Percentiles rank a stretch among this genome's conserved stretches.
These are phyloP conservation scores for Penicillium sp. DNA, from an alignment of 2,329 filamentous ascomycete genomes.

Conservation along the genomic window DNA sequence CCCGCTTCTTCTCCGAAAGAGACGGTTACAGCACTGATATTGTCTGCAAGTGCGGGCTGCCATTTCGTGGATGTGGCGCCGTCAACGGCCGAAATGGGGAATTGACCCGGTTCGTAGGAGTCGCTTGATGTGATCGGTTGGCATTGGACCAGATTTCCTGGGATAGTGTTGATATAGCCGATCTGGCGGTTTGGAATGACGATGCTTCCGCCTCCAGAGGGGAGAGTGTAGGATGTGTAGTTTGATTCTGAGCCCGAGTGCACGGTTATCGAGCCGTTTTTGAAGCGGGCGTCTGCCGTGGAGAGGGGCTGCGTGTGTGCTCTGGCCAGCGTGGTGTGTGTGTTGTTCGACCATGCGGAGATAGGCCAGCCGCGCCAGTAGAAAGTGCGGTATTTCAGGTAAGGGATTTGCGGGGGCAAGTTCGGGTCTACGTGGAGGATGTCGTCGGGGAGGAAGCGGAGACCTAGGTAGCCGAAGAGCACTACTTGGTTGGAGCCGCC, in stretches of 20 bases:
- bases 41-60: slow-evolving; percentile 61
- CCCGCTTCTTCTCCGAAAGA: slow-evolving; percentile 49
- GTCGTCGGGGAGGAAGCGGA: slow-evolving; percentile 62
- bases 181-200: slow-evolving; percentile 63
- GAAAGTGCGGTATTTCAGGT: slow-evolving; percentile 64
- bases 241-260: slow-evolving; percentile 55
- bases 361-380: slow-evolving; percentile 70
- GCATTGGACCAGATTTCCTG: slow-evolving; percentile 69
- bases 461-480: slow-evolving; percentile 68
- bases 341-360: slow-evolving; percentile 63
- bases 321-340: slow-evolving; percentile 65
- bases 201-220: slow-evolving; percentile 55
- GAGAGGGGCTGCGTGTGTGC: slow-evolving; percentile 50
- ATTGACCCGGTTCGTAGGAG: slow-evolving; percentile 65
- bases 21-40: slow-evolving; percentile 60
- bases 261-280: slow-evolving; percentile 60
- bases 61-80: slow-evolving; percentile 68
- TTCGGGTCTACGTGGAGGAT: slow-evolving; percentile 66
- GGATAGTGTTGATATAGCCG: slow-evolving; percentile 57
- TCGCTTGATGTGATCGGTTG: slow-evolving; percentile 55
- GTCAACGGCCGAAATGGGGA: slow-evolving; percentile 68
- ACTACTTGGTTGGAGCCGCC: slow-evolving; percentile 70
- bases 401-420: slow-evolving; percentile 66
- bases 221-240: slow-evolving; percentile 51
- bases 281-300: slow-evolving; percentile 60